phyloP scores from a whole-genome alignment of 176 grass and related monocot species.

The Phoenix roebelenii region DNA sequence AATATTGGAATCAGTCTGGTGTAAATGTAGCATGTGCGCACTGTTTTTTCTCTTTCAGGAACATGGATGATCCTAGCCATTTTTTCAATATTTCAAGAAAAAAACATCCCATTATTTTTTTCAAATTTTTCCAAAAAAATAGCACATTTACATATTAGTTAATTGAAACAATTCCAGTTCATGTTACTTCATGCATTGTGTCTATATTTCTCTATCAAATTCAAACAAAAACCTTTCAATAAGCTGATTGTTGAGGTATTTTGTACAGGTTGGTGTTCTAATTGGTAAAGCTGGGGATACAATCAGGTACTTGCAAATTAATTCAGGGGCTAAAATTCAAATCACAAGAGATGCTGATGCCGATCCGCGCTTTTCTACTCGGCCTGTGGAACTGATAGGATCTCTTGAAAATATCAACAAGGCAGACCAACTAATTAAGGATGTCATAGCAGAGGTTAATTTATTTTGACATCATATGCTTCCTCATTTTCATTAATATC shows the following conservation, averaged over 20 bases:
- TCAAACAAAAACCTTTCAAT: not conserved
- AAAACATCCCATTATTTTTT: too few species aligned
- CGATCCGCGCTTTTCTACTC: conserved; percentile 33
- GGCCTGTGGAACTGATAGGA: conserved; percentile 74
- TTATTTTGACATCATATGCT: not conserved
- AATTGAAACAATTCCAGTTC: not conserved
- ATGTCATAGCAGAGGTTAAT: conserved; percentile 70
- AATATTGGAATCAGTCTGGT: too few species aligned
- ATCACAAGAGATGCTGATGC: conserved; percentile 74
- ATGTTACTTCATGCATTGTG: not conserved
- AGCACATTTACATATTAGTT: too few species aligned
- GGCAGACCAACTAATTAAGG: conserved; percentile 69
- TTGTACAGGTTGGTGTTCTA: conserved; percentile 69
- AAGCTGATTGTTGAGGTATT: not conserved
- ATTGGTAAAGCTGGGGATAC: conserved; percentile 92
- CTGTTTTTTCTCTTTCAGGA: too few species aligned
- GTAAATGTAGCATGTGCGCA: too few species aligned
- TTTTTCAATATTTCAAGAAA: too few species aligned
- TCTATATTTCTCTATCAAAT: not conserved
- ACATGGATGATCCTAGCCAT: too few species aligned
- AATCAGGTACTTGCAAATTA: conserved; percentile 70
- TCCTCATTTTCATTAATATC: not conserved
- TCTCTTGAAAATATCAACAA: conserved; percentile 55
- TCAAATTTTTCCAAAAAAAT: too few species aligned
- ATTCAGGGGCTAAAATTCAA: conserved; percentile 83